Percentiles rank a stretch among this genome's conserved stretches.
Conservation (phyloP, 2,329 filamentous ascomycete species). For the Parascedosporium putredinis region DNA sequence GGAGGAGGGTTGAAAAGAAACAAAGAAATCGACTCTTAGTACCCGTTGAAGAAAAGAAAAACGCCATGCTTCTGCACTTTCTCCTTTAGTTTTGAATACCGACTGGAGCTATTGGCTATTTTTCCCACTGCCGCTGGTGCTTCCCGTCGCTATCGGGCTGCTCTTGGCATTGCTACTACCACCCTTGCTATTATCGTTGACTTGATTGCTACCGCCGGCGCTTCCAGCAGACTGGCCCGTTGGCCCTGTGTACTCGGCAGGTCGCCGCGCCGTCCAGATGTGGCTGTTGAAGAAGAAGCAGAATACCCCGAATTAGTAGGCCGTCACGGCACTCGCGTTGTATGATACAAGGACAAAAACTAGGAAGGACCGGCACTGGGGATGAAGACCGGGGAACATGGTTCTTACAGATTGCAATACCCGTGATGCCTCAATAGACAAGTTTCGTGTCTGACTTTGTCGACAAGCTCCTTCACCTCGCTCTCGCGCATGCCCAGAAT, state of each 20-base stretch:
- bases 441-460: conserved; percentile 56
- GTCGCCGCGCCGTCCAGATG: conserved; percentile 23
- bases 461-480: conserved; percentile 52
- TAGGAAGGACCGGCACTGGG: conserved; percentile 1
- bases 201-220: background rate
- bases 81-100: too few species aligned
- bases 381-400: background rate
- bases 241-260: conserved; percentile 3
- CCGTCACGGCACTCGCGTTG: background rate
- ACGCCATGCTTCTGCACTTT: too few species aligned
- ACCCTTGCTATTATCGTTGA: background rate
- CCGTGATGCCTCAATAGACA: conserved; percentile 57
- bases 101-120: background rate
- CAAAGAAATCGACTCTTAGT: too few species aligned
- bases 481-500: conserved; percentile 35
- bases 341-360: background rate
- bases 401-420: conserved; percentile 67
- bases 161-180: too few species aligned
- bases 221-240: background rate
- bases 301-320: conserved; percentile 10
- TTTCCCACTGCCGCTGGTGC: background rate
- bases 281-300: conserved; percentile 15
- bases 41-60: too few species aligned
- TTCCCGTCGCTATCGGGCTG: background rate
- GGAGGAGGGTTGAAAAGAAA: too few species aligned